phyloP scores from a whole-genome alignment of 2,329 filamentous ascomycete species.

The Pestalotiopsis sp. region DNA sequence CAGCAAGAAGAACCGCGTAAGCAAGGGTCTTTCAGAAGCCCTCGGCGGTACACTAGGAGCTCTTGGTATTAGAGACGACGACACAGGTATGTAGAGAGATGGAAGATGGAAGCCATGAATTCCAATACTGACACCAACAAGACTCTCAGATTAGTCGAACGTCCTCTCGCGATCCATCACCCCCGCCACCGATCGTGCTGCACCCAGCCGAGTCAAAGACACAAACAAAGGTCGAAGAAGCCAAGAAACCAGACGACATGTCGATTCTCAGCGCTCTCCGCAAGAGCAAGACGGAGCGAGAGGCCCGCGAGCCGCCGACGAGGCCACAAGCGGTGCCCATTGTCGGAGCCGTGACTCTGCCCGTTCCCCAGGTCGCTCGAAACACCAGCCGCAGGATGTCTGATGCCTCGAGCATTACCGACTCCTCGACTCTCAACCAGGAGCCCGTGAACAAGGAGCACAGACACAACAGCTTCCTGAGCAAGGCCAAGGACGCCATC shows the following conservation, averaged over 20 bases:
- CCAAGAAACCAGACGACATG: background rate
- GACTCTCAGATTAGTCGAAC: background rate
- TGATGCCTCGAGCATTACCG: background rate
- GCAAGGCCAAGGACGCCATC: background rate
- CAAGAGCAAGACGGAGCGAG: background rate
- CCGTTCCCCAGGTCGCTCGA: background rate
- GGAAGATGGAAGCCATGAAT: background rate
- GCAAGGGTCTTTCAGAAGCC: background rate
- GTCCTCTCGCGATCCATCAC: background rate
- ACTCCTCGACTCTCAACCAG: background rate
- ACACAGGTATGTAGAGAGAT: background rate
- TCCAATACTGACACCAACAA: background rate
- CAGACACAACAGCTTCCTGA: background rate
- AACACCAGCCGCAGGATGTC: background rate
- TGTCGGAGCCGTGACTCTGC: background rate
- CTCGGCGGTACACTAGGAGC: background rate
- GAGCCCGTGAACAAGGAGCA: background rate
- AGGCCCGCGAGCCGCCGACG: background rate
- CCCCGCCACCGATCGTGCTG: background rate
- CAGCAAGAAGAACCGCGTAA: background rate
- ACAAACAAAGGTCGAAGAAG: background rate
- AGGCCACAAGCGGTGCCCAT: background rate
- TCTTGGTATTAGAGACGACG: background rate
- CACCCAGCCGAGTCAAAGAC: background rate
- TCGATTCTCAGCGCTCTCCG: background rate